Conservation (phyloP, 345 rosid species). For the Gynandropsis gynandra region DNA sequence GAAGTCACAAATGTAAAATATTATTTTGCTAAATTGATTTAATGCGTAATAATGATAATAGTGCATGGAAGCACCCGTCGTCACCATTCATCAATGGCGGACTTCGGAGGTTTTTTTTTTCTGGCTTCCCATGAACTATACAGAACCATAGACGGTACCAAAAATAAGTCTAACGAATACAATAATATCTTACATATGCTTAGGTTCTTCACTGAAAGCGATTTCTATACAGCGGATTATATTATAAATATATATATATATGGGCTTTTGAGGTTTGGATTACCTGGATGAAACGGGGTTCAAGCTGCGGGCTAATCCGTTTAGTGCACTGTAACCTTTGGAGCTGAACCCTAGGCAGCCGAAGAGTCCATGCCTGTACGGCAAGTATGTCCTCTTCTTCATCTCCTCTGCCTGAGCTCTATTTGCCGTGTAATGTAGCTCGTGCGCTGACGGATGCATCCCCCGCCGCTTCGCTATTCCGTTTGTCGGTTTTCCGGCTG, state of each 20-base stretch:
- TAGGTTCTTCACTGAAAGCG: no score
- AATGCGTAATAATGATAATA: no score
- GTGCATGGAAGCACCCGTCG: no score
- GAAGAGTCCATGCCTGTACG: slow-evolving; percentile 88
- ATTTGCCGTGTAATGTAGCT: slow-evolving; percentile 79
- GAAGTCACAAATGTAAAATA: no score
- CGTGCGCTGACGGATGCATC: slow-evolving; percentile 70
- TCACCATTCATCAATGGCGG: no score
- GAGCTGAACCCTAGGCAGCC: slow-evolving; percentile 97
- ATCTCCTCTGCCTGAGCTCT: slow-evolving; percentile 95
- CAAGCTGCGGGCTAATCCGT: slow-evolving; percentile 78
- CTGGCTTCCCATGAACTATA: no score
- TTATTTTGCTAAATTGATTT: no score
- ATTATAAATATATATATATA: no score
- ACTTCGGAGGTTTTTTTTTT: no score
- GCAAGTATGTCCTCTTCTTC: slow-evolving; percentile 92
- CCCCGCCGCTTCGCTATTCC: slow-evolving; percentile 63
- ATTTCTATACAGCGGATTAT: no score
- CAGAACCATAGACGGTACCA: no score
- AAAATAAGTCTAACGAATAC: not conserved
- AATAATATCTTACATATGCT: not conserved
- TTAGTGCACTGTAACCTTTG: slow-evolving; percentile 87
- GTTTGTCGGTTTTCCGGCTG: slow-evolving; percentile 30
- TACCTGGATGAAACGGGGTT: slow-evolving; percentile 90
- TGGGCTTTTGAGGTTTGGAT: not conserved